phyloP scores from a whole-genome alignment of 352 stramenopile species.

The Peronosclerospora sorghi region DNA sequence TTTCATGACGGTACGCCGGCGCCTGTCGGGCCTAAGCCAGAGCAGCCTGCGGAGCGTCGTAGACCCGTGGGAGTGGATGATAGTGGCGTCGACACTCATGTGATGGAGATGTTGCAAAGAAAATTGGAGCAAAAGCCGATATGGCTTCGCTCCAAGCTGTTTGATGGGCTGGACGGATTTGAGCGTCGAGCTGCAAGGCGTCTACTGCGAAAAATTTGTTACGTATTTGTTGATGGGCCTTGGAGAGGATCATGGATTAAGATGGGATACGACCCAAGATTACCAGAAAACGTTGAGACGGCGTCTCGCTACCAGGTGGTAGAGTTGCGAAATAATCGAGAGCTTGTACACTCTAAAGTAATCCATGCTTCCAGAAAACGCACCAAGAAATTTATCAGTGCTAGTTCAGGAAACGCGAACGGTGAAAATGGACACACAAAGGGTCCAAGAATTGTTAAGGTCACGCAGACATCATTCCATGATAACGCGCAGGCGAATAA shows the following conservation, averaged over 20 bases:
- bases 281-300: slow-evolving; percentile 15
- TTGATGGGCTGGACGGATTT: slow-evolving; percentile 45
- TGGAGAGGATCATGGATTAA: slow-evolving; percentile 77
- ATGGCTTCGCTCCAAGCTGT: slow-evolving; percentile 63
- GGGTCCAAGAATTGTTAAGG: slow-evolving; percentile 59
- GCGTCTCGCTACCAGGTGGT: slow-evolving; percentile 62
- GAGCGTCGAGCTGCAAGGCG: slow-evolving; percentile 52
- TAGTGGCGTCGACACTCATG: slow-evolving; percentile 48
- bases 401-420: slow-evolving; percentile 14
- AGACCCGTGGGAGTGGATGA: slow-evolving; percentile 40
- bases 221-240: slow-evolving; percentile 74
- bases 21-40: slow-evolving; percentile 34
- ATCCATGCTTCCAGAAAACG: slow-evolving; percentile 55
- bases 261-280: slow-evolving; percentile 68
- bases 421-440: slow-evolving; percentile 39
- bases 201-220: slow-evolving; percentile 61
- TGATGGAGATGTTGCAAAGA: slow-evolving; percentile 39
- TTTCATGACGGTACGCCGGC: slow-evolving; percentile 55
- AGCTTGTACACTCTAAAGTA: slow-evolving; percentile 72
- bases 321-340: slow-evolving; percentile 68
- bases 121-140: slow-evolving; percentile 61
- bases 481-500: slow-evolving; percentile 57
- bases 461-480: slow-evolving; percentile 56
- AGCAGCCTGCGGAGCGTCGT: slow-evolving; percentile 35
- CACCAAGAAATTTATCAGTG: slow-evolving; percentile 42